phyloP scores from a whole-genome alignment of 768 basidiomycete species.

The Suillus subalutaceus region DNA sequence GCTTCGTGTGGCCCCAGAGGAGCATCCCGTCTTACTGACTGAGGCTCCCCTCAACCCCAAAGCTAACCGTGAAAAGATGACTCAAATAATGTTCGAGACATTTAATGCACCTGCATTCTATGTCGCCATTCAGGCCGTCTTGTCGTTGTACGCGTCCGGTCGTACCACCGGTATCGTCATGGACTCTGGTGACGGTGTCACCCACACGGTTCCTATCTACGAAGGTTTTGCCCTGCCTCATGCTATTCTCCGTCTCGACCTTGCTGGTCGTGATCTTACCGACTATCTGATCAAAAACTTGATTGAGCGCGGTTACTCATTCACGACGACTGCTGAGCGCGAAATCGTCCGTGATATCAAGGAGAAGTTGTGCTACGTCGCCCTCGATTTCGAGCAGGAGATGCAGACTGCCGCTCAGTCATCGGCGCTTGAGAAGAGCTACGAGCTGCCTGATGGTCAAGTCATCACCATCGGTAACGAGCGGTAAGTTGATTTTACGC shows the following conservation, averaged over 20 bases:
- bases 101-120: slow-evolving; percentile 79
- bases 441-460: slow-evolving; percentile 91
- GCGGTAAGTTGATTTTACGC: slow-evolving; percentile 38
- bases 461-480: slow-evolving; percentile 86
- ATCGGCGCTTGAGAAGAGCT: slow-evolving; percentile 89
- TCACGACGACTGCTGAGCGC: slow-evolving; percentile 91
- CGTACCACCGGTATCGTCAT: slow-evolving; percentile 94
- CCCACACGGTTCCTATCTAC: slow-evolving; percentile 96
- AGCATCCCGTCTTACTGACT: slow-evolving; percentile 72
- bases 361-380: slow-evolving; percentile 91
- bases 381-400: slow-evolving; percentile 93
- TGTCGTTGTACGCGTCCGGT: slow-evolving; percentile 88
- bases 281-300: slow-evolving; percentile 81
- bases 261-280: slow-evolving; percentile 92
- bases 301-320: slow-evolving; percentile 92
- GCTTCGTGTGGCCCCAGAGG: slow-evolving; percentile 76
- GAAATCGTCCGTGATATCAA: slow-evolving; percentile 98
- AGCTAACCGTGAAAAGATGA: slow-evolving; percentile 75
- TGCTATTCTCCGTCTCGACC: slow-evolving; percentile 89
- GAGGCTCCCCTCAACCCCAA: slow-evolving; percentile 78
- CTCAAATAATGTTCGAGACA: slow-evolving; percentile 81
- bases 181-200: slow-evolving; percentile 96
- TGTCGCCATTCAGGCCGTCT: slow-evolving; percentile 73
- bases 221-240: slow-evolving; percentile 93
- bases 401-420: slow-evolving; percentile 88